These are phyloP conservation scores for Candida awuae DNA, from an alignment of 805 yeast species.

Conservation along the genomic window DNA sequence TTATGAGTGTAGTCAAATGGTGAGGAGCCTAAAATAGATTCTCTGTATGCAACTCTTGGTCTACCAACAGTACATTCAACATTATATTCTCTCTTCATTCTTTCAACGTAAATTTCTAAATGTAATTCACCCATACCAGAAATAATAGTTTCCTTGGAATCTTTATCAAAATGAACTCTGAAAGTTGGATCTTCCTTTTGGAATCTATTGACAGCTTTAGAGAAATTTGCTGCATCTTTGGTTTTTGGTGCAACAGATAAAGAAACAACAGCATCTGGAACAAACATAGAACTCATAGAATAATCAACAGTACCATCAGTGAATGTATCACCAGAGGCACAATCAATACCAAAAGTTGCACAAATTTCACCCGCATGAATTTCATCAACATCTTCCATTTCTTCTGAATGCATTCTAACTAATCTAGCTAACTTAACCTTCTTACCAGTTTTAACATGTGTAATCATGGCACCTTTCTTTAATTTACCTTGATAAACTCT, in stretches of 20 bases:
- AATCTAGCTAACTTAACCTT: slow-evolving; percentile 86
- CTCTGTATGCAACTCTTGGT: slow-evolving; percentile 98
- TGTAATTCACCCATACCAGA: slow-evolving; percentile 96
- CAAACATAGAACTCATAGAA: slow-evolving; percentile 97
- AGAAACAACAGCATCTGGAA: slow-evolving; percentile 97
- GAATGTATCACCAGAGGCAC: slow-evolving; percentile 98
- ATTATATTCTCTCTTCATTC: slow-evolving; percentile 95
- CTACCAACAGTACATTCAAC: slow-evolving; percentile 93
- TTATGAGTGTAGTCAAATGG: slow-evolving; percentile 91
- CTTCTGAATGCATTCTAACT: slow-evolving; percentile 97
- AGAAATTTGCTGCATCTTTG: slow-evolving; percentile 81
- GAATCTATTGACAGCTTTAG: slow-evolving; percentile 94
- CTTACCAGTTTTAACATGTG: slow-evolving; percentile 87
- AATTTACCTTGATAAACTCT: slow-evolving; percentile 95
- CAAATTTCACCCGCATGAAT: slow-evolving; percentile 98
- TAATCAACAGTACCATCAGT: slow-evolving; percentile 73
- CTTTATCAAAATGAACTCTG: slow-evolving; percentile 82
- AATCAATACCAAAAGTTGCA: slow-evolving; percentile 98
- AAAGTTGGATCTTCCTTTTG: slow-evolving; percentile 99
- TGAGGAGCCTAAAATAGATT: slow-evolving; percentile 67
- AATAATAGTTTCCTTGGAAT: slow-evolving; percentile 88
- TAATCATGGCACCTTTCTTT: slow-evolving; percentile 83
- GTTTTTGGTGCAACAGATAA: slow-evolving; percentile 82
- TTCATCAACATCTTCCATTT: slow-evolving; percentile 96
- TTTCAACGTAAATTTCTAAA: slow-evolving; percentile 93